Conservation (phyloP, 371 early-diverging fungal species). For the Circinella umbellata region DNA sequence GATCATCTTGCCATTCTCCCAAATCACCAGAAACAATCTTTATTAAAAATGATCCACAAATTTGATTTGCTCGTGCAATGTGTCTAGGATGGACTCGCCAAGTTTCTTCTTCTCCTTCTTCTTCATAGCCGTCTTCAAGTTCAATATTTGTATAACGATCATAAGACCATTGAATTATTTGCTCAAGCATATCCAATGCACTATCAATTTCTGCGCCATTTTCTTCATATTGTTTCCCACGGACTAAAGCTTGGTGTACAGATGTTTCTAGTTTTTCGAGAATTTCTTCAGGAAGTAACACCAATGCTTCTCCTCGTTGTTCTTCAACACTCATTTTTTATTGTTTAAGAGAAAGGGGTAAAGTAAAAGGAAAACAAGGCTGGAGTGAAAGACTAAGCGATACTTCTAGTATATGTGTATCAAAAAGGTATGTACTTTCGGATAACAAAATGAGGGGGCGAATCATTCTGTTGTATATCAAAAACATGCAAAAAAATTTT, state of each 20-base stretch:
- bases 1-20: constrained; percentile 31
- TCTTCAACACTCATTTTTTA: too few relatives aligned
- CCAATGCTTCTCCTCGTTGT: too few relatives aligned
- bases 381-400: too few relatives aligned
- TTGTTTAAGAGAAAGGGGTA: not conserved
- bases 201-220: constrained; percentile 12
- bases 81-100: constrained; percentile 27
- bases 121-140: constrained; percentile 24
- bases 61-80: constrained; percentile 32
- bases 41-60: constrained; percentile 23
- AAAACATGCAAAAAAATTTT: not conserved
- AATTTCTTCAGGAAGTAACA: not conserved
- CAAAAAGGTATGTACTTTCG: too few relatives aligned
- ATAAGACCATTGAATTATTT: constrained; percentile 37
- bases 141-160: constrained; percentile 39
- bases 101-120: constrained; percentile 22
- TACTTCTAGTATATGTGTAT: too few relatives aligned
- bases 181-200: constrained; percentile 29
- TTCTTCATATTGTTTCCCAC: not conserved
- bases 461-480: too few relatives aligned
- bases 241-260: constrained; percentile 8
- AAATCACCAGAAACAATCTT: constrained; percentile 37
- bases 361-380: not conserved
- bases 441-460: too few relatives aligned
- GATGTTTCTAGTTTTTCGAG: not conserved